Percentiles rank a stretch among this genome's conserved stretches.
These are phyloP conservation scores for Scedosporium dehoogii DNA, from an alignment of 2,329 filamentous ascomycete species.

Conservation along the genomic window DNA sequence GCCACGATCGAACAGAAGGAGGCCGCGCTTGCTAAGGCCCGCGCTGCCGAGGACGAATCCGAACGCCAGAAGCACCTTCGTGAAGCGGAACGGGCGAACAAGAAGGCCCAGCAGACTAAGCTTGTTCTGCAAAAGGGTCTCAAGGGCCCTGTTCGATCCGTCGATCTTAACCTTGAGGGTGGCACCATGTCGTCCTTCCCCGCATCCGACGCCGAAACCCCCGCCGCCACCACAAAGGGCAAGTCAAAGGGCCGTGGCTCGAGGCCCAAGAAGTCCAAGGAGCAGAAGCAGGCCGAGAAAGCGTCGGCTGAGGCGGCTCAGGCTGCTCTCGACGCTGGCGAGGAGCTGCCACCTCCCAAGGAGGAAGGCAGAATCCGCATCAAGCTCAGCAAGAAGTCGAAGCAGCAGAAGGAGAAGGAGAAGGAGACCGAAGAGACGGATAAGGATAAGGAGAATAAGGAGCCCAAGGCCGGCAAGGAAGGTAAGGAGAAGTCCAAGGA, in stretches of 20 bases:
- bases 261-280: constrained; percentile 83
- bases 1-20: constrained; percentile 88
- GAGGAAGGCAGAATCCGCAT: constrained; percentile 53
- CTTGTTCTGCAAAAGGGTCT: constrained; percentile 78
- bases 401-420: constrained; percentile 24
- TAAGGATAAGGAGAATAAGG: constrained; percentile 30
- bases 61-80: constrained; percentile 72
- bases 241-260: constrained; percentile 47
- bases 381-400: constrained; percentile 45
- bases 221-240: constrained; percentile 17
- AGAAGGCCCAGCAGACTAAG: constrained; percentile 87
- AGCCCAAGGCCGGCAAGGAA: constrained; percentile 34
- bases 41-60: constrained; percentile 68
- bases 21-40: constrained; percentile 66
- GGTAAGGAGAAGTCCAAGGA: constrained; percentile 30
- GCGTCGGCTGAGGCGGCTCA: constrained; percentile 80
- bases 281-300: constrained; percentile 73
- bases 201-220: constrained; percentile 44
- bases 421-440: constrained; percentile 25
- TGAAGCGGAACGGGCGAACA: constrained; percentile 81
- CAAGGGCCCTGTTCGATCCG: constrained; percentile 57
- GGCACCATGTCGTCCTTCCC: constrained; percentile 81
- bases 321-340: constrained; percentile 68
- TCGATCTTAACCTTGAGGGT: constrained; percentile 74
- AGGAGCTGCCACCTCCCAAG: constrained; percentile 54